Conservation (phyloP, 192 early-diverging fungal species). For the Gonapodya sp. region DNA sequence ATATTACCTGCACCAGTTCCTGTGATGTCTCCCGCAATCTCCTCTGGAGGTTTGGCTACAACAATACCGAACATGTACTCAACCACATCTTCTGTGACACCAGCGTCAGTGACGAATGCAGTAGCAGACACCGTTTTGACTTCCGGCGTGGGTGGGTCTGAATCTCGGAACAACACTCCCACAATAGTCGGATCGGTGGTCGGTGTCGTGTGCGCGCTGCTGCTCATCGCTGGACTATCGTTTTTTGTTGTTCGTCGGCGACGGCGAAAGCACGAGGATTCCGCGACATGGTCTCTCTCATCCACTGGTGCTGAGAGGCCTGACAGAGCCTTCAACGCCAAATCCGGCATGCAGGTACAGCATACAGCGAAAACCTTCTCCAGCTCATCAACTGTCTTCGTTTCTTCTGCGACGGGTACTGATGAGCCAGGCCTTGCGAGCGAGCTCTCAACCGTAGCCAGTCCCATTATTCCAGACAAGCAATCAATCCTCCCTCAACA, state of each 20-base stretch:
- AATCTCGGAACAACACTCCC: background rate
- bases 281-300: background rate
- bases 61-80: background rate
- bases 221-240: background rate
- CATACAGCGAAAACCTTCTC: no score
- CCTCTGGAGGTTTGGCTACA: no score
- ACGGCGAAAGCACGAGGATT: background rate
- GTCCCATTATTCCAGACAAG: no score
- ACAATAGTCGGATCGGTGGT: background rate
- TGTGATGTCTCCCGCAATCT: background rate
- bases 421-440: no score
- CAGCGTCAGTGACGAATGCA: background rate
- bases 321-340: background rate
- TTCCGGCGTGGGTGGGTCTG: no score
- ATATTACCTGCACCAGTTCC: background rate
- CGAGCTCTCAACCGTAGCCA: no score
- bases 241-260: background rate
- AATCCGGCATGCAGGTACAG: no score
- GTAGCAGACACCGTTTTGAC: background rate
- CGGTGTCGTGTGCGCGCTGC: background rate
- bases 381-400: no score
- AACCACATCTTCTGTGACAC: background rate
- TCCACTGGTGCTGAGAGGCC: background rate
- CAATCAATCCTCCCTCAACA: no score
- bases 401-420: no score